A percentile compares a stretch with the other conserved stretches of the same genome.
These are phyloP conservation scores for Hibiscus syriacus DNA, from an alignment of 345 rosid genomes.

Conservation along the genomic window DNA sequence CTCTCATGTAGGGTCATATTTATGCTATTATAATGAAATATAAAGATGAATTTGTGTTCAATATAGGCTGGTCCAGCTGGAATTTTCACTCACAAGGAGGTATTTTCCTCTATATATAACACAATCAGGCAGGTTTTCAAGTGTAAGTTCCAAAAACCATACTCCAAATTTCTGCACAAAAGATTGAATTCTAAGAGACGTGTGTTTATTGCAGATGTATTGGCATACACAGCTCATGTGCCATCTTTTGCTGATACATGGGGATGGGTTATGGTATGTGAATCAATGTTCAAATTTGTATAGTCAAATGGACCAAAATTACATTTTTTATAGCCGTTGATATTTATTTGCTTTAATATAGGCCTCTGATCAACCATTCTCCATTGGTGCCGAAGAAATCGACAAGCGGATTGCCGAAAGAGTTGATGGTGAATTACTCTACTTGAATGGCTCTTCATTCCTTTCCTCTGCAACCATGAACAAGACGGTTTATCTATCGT, in stretches of 20 bases:
- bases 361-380: constrained; percentile 86
- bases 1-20: background rate
- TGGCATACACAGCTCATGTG: constrained; percentile 85
- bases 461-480: constrained; percentile 80
- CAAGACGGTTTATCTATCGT: constrained; percentile 69
- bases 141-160: constrained; percentile 45
- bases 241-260: constrained; percentile 97
- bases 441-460: constrained; percentile 73
- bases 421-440: constrained; percentile 60
- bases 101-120: constrained; percentile 83
- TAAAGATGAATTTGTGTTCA: background rate
- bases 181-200: background rate
- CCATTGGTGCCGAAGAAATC: constrained; percentile 47
- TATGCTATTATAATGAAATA: background rate
- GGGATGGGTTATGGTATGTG: constrained; percentile 94
- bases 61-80: constrained; percentile 98
- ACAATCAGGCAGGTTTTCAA: constrained; percentile 69
- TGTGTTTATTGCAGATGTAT: constrained; percentile 48
- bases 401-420: constrained; percentile 64
- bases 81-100: constrained; percentile 89
- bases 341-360: constrained; percentile 3
- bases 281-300: background rate
- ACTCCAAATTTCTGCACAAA: background rate
- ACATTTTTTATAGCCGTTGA: background rate
- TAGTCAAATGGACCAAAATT: too few relatives aligned